Conservation (phyloP, 2,329 filamentous ascomycete genomes). For the Neoarthrinium moseri region DNA sequence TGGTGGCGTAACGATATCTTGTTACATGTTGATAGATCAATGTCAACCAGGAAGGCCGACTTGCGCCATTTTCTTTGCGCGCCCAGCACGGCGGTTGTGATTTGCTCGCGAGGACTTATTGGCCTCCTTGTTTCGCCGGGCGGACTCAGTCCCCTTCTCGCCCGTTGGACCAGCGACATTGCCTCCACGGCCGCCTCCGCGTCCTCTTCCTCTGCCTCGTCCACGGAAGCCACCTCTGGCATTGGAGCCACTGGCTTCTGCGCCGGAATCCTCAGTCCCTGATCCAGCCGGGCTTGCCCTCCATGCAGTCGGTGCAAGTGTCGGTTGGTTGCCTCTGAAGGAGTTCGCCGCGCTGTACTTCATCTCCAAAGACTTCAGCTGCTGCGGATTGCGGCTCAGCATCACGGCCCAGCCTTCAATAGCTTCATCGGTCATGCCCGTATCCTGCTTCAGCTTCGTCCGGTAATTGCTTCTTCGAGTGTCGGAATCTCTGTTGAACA, state of each 20-base stretch:
- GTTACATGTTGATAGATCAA: not conserved
- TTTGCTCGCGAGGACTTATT: conserved; percentile 82
- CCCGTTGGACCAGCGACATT: conserved; percentile 64
- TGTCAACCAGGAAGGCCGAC: conserved; percentile 34
- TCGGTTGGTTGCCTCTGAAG: conserved; percentile 65
- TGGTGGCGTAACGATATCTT: too few species aligned
- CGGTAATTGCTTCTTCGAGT: conserved; percentile 67
- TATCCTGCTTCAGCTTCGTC: conserved; percentile 66
- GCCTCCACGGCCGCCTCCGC: conserved; percentile 52
- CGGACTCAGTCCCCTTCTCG: conserved; percentile 70
- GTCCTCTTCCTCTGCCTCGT: conserved; percentile 42
- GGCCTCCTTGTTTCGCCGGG: conserved; percentile 75
- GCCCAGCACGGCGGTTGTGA: conserved; percentile 76
- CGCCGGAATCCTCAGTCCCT: conserved; percentile 56
- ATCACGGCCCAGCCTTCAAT: conserved; percentile 95
- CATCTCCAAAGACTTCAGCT: conserved; percentile 67
- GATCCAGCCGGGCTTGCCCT: conserved; percentile 50
- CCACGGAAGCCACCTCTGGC: conserved; percentile 43
- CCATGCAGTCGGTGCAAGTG: conserved; percentile 67
- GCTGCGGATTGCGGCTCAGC: conserved; percentile 70
- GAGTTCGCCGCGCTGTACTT: conserved; percentile 53
- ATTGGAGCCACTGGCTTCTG: conserved; percentile 32
- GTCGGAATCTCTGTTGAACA: conserved; percentile 70
- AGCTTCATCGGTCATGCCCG: conserved; percentile 87
- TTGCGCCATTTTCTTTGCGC: conserved; percentile 64